Conservation (phyloP, 1,139 yeast genomes). For the Candida tropicalis region DNA sequence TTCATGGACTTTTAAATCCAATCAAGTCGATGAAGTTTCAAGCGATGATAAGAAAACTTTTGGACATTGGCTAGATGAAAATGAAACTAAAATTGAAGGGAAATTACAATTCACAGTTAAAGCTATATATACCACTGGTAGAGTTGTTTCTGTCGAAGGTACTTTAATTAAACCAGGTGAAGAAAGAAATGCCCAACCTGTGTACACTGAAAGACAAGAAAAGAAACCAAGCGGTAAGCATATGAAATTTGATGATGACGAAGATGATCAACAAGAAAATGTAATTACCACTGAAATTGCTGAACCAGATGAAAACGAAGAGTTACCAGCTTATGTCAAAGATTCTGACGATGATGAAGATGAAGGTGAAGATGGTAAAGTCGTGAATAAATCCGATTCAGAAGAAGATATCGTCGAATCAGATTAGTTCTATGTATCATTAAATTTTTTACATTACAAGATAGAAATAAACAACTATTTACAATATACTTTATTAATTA, state of each 20-base stretch:
- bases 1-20: constrained; percentile 81
- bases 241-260: constrained; percentile 47
- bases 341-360: constrained; percentile 22
- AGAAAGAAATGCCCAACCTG: constrained; percentile 59
- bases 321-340: constrained; percentile 21
- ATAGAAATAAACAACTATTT: constrained; percentile 2
- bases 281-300: constrained; percentile 26
- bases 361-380: constrained; percentile 29
- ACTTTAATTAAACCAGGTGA: constrained; percentile 68
- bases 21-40: constrained; percentile 62
- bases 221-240: constrained; percentile 27
- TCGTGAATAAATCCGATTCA: constrained; percentile 34
- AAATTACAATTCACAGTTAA: constrained; percentile 74
- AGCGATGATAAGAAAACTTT: constrained; percentile 46
- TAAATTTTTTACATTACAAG: background rate
- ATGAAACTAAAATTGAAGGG: constrained; percentile 77
- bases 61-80: constrained; percentile 86
- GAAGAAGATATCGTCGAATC: constrained; percentile 30
- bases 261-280: constrained; percentile 23
- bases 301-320: constrained; percentile 28
- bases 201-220: constrained; percentile 28
- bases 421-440: constrained; percentile 18
- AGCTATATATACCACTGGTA: constrained; percentile 74
- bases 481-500: constrained; percentile 1
- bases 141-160: constrained; percentile 84